phyloP scores from a whole-genome alignment of 306 rosid genomes.

The Acacia crassicarpa region DNA sequence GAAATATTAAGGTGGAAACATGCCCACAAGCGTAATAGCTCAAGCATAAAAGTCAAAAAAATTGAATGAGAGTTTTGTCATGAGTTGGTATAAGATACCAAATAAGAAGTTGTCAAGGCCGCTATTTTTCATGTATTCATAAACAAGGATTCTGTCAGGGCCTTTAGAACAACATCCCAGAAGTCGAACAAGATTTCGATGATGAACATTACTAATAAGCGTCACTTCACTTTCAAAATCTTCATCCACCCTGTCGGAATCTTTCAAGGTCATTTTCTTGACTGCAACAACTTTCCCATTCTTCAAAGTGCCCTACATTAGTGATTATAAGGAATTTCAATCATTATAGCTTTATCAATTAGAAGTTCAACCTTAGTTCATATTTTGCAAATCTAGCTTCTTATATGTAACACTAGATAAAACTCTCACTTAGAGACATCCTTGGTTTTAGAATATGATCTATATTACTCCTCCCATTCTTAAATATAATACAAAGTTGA shows the following conservation, averaged over 20 bases:
- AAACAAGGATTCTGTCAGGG: conserved; percentile 67
- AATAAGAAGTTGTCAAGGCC: conserved; percentile 48
- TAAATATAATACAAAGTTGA: no score
- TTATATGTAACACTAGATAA: background rate
- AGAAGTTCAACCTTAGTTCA: background rate
- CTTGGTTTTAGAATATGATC: background rate
- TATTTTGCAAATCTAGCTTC: background rate
- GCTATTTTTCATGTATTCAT: conserved; percentile 56
- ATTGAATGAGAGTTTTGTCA: background rate
- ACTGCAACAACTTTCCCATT: conserved; percentile 53
- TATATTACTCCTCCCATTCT: background rate
- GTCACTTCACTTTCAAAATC: conserved; percentile 68
- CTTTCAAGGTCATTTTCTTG: conserved; percentile 48
- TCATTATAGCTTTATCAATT: background rate
- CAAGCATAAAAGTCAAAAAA: background rate
- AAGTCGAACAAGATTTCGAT: conserved; percentile 66
- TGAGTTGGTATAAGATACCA: conserved; percentile 19
- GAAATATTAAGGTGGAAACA: background rate
- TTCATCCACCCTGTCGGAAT: conserved; percentile 45
- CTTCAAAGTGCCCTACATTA: conserved; percentile 43
- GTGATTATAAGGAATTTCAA: background rate
- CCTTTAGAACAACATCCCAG: conserved; percentile 74
- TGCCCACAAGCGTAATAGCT: background rate
- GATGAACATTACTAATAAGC: conserved; percentile 80
- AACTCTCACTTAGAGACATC: background rate